Percentiles rank a stretch among this genome's conserved stretches.
phyloP scores from a whole-genome alignment of 176 grass and related monocot species.

The Elaeis guineensis region DNA sequence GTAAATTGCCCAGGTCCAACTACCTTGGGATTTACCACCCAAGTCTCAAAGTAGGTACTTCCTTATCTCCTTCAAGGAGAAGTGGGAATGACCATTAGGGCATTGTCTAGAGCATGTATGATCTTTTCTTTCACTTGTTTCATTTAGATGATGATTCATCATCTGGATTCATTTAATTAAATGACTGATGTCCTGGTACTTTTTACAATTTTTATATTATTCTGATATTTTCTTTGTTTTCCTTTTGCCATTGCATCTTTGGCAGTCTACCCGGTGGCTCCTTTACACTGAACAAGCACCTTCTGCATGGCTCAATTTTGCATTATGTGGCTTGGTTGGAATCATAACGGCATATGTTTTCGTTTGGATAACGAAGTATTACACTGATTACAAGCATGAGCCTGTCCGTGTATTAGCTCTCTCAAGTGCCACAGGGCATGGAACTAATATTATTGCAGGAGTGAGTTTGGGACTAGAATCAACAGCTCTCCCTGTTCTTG shows the following conservation, averaged over 20 bases:
- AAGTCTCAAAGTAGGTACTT: too few relatives aligned
- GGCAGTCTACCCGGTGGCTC: conserved; percentile 93
- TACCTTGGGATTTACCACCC: too few relatives aligned
- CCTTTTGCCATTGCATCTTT: background rate
- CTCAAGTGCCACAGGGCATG: conserved; percentile 89
- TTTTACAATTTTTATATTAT: background rate
- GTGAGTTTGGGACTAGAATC: conserved; percentile 90
- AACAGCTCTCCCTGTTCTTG: conserved; percentile 83
- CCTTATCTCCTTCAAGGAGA: too few relatives aligned
- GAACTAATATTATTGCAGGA: conserved; percentile 98
- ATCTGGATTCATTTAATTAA: too few relatives aligned
- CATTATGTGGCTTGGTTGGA: conserved; percentile 86
- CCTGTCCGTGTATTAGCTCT: conserved; percentile 74
- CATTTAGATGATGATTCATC: too few relatives aligned
- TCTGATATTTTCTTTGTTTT: background rate
- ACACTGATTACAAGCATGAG: conserved; percentile 96
- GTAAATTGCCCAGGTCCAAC: too few relatives aligned
- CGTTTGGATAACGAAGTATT: conserved; percentile 98
- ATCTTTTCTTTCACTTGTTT: too few relatives aligned
- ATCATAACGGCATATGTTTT: conserved; percentile 92
- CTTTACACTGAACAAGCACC: conserved; percentile 99
- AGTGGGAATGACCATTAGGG: too few relatives aligned
- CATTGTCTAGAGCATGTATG: too few relatives aligned
- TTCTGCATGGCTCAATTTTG: conserved; percentile 92
- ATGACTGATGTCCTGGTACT: background rate